Evolutionary conservation across 202 grass and related monocot species (phyloP).

Genomic region (Bolboschoenoplectus hybrid): DNA sequence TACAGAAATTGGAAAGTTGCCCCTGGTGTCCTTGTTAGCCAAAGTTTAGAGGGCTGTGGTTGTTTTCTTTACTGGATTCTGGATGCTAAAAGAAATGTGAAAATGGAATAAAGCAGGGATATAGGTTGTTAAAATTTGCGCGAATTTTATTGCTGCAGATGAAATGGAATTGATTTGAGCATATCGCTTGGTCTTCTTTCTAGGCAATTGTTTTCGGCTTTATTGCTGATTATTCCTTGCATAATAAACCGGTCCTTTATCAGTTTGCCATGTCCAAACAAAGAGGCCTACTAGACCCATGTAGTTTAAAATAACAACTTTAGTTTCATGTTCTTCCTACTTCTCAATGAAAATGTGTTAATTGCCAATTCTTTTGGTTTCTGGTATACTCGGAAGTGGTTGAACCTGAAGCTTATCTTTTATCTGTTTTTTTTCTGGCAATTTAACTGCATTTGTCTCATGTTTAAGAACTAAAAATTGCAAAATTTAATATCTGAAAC

Average conservation of each 20-base stretch:
- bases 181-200: neutral
- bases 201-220: neutral
- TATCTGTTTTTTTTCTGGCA: neutral
- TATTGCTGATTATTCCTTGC: neutral
- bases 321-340: neutral
- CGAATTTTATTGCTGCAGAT: slow-evolving; percentile 17
- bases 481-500: neutral
- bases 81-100: slow-evolving; percentile 41
- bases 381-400: no score
- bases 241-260: neutral
- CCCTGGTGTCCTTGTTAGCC: slow-evolving; percentile 15
- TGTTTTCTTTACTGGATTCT: slow-evolving; percentile 39
- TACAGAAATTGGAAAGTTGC: slow-evolving; percentile 27
- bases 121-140: slow-evolving; percentile 31
- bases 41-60: slow-evolving; percentile 14
- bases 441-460: neutral
- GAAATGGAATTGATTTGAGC: neutral
- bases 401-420: neutral
- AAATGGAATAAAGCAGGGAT: slow-evolving; percentile 39
- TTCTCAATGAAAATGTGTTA: neutral
- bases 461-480: neutral
- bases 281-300: neutral
- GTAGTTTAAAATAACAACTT: neutral
- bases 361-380: neutral
- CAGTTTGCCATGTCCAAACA: neutral